Base-by-base conservation (phyloP, 2,329 filamentous ascomycete species). In the Pestalotiopsis sp. region DNA sequence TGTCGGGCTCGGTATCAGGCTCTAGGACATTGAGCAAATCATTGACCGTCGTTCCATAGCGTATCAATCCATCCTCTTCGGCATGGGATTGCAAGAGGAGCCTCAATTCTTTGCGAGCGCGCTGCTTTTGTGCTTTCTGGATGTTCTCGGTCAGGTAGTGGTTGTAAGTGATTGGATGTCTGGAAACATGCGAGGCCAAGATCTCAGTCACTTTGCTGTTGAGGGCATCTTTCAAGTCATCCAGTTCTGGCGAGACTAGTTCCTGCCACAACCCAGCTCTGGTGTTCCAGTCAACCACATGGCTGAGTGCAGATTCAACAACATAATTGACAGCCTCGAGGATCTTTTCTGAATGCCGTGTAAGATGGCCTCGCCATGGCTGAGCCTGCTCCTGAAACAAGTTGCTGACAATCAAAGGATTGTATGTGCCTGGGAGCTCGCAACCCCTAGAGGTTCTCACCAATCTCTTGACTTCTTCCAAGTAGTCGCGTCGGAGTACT, bases 111-210 rank as follows among this genome's bases (percentile, higher is more conserved):
- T 63, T 20, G 6, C 22, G 62, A 2, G 70, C 68, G 3, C 64
- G n/a, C 1, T 30, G 13, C 35, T 74, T 75, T 20, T 57, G 63
- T n/a, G 72, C 72, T 35, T 76, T 74, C 62, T 80, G 75, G 1
- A 82, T 70, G 1, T 69, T 78, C 7, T 80, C 75, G 0, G 75
- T 78, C 3, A 82, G 70, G 56, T 78, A 74, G 59, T 78, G 74
- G 65, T 82, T 80, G 67, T 82, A 82, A 0, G 80, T 82, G 44
- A 82, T 81, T 0, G 80, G 78, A 65, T 82, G 80, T 0, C 71
- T 68, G 1, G 70, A 67, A 3, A 69, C 39, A 61, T 78, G 74
- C 2, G 74, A 73, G 10, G 57, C 64, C 9, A 80, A 24, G 1
- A 80, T 62, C 64, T 78, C 75, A 5, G 66, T 57, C 1, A 75